Evolutionary conservation across 2,329 filamentous ascomycete species (phyloP).

Genomic region (Cytospora leucostoma): DNA sequence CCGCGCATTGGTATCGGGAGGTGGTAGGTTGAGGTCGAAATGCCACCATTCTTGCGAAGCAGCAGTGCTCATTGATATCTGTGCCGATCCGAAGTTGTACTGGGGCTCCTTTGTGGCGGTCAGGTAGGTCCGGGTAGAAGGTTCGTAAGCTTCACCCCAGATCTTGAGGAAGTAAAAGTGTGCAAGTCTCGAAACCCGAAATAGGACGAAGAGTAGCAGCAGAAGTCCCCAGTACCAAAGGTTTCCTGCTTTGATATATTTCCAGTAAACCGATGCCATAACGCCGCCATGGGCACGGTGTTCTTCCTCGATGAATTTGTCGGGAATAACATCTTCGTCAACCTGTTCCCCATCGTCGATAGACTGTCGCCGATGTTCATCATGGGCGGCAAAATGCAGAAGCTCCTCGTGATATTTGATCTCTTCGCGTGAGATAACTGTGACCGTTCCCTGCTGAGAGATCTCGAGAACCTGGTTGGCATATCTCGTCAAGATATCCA

Average conservation of each 20-base stretch:
- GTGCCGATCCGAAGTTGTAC: slow-evolving; percentile 6
- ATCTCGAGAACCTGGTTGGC: slow-evolving; percentile 76
- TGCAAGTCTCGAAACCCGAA: slow-evolving; percentile 64
- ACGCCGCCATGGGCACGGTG: slow-evolving; percentile 74
- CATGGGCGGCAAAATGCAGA: slow-evolving; percentile 39
- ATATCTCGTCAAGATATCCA: slow-evolving; percentile 74
- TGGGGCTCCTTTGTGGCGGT: slow-evolving; percentile 16
- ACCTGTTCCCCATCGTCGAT: slow-evolving; percentile 30
- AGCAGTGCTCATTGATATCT: slow-evolving; percentile 7
- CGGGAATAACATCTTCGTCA: slow-evolving; percentile 41
- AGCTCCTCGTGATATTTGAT: slow-evolving; percentile 44
- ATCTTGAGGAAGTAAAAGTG: slow-evolving; percentile 82
- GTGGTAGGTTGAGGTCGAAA: slow-evolving; percentile 55
- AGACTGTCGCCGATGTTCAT: slow-evolving; percentile 40
- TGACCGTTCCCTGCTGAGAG: slow-evolving; percentile 44
- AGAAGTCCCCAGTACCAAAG: slow-evolving; percentile 71
- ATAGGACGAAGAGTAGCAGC: slow-evolving; percentile 62
- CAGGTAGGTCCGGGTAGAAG: slow-evolving; percentile 23
- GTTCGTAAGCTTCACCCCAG: slow-evolving; percentile 77
- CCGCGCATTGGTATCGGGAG: slow-evolving; percentile 64
- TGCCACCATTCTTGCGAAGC: slow-evolving; percentile 32
- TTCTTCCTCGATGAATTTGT: slow-evolving; percentile 79
- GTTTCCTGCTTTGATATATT: slow-evolving; percentile 80
- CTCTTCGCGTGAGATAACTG: slow-evolving; percentile 29
- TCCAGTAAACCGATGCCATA: slow-evolving; percentile 75